Evolutionary conservation across 345 rosid genomes (phyloP).

Genomic region (Dovyalis caffra): DNA sequence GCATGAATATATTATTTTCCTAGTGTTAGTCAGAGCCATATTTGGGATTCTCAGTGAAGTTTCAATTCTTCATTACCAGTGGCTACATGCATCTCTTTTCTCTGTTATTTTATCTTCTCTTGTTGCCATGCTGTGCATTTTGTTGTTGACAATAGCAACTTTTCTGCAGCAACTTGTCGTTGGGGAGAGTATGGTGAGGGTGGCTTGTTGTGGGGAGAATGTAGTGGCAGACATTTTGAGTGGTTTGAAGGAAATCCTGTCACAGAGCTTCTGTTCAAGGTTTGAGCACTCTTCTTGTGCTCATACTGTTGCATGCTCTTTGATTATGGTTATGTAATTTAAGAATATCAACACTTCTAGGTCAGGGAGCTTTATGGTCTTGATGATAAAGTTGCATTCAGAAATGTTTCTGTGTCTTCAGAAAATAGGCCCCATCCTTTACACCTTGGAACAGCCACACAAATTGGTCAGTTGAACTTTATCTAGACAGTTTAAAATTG

Average conservation of each 20-base stretch:
- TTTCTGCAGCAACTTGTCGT: slow-evolving; percentile 68
- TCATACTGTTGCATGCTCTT: neutral
- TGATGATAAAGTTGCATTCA: slow-evolving; percentile 60
- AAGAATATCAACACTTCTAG: slow-evolving; percentile 29
- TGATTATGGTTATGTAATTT: slow-evolving; percentile 7
- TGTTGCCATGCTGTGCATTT: neutral
- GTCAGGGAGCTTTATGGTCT: slow-evolving; percentile 96
- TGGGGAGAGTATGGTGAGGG: slow-evolving; percentile 99
- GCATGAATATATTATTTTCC: neutral
- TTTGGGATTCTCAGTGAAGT: neutral
- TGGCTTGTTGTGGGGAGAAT: slow-evolving; percentile 96
- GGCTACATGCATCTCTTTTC: neutral
- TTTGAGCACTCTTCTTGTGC: slow-evolving; percentile 15
- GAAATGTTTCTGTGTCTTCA: slow-evolving; percentile 73
- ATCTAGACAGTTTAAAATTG: slow-evolving; percentile 6
- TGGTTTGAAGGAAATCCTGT: slow-evolving; percentile 86
- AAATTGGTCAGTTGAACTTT: slow-evolving; percentile 63
- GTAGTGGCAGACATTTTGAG: slow-evolving; percentile 68
- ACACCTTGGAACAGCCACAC: slow-evolving; percentile 92
- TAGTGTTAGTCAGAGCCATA: neutral
- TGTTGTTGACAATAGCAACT: slow-evolving; percentile 6
- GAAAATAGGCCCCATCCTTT: slow-evolving; percentile 79
- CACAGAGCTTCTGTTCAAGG: slow-evolving; percentile 69
- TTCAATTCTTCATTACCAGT: neutral
- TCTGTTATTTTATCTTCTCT: neutral